phyloP scores from a whole-genome alignment of 2,329 filamentous ascomycete genomes.

The Mycosphaerella arachidis region DNA sequence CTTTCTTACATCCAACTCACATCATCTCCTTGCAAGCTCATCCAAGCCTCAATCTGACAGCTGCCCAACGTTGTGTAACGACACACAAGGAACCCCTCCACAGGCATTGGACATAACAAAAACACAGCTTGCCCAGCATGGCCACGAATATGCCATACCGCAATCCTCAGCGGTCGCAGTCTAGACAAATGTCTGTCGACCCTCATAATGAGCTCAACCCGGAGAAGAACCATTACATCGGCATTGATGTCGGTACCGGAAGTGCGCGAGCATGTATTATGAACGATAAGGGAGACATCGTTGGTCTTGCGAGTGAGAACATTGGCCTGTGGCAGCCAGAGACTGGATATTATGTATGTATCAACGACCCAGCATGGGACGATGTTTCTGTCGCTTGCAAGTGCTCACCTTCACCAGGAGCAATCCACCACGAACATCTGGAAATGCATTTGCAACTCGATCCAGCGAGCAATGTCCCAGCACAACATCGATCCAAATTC shows the following conservation, averaged over 20 bases:
- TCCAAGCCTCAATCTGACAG: background rate
- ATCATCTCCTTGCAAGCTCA: background rate
- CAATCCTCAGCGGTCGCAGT: conserved; percentile 36
- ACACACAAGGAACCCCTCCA: conserved; percentile 4
- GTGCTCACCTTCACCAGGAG: conserved; percentile 53
- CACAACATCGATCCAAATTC: conserved; percentile 70
- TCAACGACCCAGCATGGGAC: background rate
- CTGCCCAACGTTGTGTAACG: background rate
- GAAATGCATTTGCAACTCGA: conserved; percentile 86
- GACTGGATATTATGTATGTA: conserved; percentile 51
- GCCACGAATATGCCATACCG: conserved; percentile 29
- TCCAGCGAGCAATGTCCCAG: conserved; percentile 75
- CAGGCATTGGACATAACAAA: conserved; percentile 2
- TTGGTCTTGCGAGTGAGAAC: conserved; percentile 52
- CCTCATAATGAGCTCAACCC: conserved; percentile 55
- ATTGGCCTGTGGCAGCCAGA: conserved; percentile 52
- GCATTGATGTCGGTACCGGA: conserved; percentile 93
- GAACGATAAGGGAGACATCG: conserved; percentile 83
- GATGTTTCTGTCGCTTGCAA: background rate
- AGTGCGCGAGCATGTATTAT: conserved; percentile 95
- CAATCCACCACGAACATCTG: conserved; percentile 98
- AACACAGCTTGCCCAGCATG: conserved; percentile 9
- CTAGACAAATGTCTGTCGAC: conserved; percentile 47
- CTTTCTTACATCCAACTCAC: background rate
- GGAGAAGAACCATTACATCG: conserved; percentile 63